A percentile compares a stretch with the other conserved stretches of the same genome.
These are phyloP conservation scores for Aspergillus calidoustus DNA, from an alignment of 2,329 filamentous ascomycete species.

Conservation along the genomic window DNA sequence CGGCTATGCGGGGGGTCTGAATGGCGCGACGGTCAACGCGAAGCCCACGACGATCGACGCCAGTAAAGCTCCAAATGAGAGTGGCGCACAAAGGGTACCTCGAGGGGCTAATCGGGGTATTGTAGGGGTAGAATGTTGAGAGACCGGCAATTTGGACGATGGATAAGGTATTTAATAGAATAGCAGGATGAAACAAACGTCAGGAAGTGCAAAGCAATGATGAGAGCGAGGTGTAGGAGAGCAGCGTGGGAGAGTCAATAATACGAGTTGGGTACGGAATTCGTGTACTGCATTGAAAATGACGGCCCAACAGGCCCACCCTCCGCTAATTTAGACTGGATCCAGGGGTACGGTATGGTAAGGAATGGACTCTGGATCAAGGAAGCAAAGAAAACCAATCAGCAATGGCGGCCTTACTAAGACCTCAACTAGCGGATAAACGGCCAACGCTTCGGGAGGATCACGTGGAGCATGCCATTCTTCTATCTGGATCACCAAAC, in stretches of 20 bases:
- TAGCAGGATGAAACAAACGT: not conserved
- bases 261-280: conserved; percentile 1
- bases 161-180: conserved; percentile 1
- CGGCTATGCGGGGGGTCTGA: conserved; percentile 30
- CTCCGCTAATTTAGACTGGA: not conserved
- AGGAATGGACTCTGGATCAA: not conserved
- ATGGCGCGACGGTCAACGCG: conserved; percentile 33
- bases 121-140: not conserved
- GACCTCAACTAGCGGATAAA: conserved; percentile 15
- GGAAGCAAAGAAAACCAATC: not conserved
- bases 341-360: not conserved
- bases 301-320: not conserved
- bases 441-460: conserved; percentile 16
- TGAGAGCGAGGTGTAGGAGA: conserved; percentile 3
- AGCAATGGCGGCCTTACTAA: conserved; percentile 8
- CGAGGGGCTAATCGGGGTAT: not conserved
- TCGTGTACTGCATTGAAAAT: conserved; percentile 1
- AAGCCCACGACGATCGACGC: conserved; percentile 34
- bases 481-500: conserved; percentile 2
- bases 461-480: conserved; percentile 13
- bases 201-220: conserved; percentile 8
- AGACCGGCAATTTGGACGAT: not conserved
- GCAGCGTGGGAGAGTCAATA: conserved; percentile 7
- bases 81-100: conserved; percentile 11
- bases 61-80: conserved; percentile 25